Percentiles rank a stretch among this genome's conserved stretches.
These are phyloP conservation scores for Russula compacta DNA, from an alignment of 768 basidiomycete species.

Conservation along the genomic window DNA sequence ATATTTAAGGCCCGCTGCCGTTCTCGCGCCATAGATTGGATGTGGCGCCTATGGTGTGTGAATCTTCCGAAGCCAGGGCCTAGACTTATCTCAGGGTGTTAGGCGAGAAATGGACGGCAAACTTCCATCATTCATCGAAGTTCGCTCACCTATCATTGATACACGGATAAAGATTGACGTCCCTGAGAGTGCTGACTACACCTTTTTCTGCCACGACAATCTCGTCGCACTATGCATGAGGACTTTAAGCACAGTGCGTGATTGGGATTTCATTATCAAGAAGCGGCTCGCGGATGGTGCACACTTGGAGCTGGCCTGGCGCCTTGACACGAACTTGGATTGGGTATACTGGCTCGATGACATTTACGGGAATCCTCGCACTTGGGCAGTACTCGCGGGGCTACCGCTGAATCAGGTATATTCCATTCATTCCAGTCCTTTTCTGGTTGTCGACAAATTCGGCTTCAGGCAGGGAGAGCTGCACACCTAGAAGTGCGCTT, in stretches of 20 bases:
- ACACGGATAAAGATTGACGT: slow-evolving; percentile 63
- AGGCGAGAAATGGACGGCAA: slow-evolving; percentile 69
- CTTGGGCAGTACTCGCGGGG: slow-evolving; percentile 71
- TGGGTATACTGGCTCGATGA: slow-evolving; percentile 79
- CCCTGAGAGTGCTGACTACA: slow-evolving; percentile 30
- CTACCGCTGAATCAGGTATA: slow-evolving; percentile 63
- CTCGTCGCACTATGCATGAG: slow-evolving; percentile 55
- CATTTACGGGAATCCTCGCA: slow-evolving; percentile 47
- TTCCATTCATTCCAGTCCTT: slow-evolving; percentile 11
- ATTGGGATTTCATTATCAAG: slow-evolving; percentile 56
- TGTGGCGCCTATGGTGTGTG: slow-evolving; percentile 73
- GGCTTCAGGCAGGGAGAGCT: slow-evolving; percentile 29
- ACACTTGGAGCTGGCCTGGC: slow-evolving; percentile 70
- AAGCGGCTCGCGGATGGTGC: slow-evolving; percentile 45
- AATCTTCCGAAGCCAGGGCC: not conserved
- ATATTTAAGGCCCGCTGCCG: slow-evolving; percentile 76
- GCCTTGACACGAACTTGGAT: slow-evolving; percentile 61
- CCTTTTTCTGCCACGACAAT: slow-evolving; percentile 50
- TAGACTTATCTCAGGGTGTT: not conserved
- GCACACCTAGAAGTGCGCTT: slow-evolving; percentile 67
- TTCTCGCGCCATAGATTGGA: slow-evolving; percentile 78
- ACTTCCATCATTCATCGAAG: slow-evolving; percentile 59
- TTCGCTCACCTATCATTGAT: slow-evolving; percentile 59
- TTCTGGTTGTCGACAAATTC: slow-evolving; percentile 6
- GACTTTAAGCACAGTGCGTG: slow-evolving; percentile 43